Conservation (phyloP, 2,329 filamentous ascomycete genomes). For the Claviceps fusiformis region DNA sequence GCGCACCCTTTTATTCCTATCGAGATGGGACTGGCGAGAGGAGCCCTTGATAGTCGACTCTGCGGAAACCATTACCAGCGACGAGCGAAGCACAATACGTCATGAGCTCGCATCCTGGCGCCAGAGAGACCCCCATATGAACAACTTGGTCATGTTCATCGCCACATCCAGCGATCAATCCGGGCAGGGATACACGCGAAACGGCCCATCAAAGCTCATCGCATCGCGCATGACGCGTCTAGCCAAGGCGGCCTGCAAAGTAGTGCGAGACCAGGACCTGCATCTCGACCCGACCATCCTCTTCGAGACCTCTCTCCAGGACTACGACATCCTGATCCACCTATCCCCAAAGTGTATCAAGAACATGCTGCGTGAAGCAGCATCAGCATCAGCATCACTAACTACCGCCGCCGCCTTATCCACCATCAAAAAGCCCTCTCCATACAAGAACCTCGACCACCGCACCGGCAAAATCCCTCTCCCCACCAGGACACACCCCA, state of each 20-base stretch:
- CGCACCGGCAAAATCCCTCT: conserved; percentile 30
- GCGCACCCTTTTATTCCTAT: conserved; percentile 64
- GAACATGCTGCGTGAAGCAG: conserved; percentile 24
- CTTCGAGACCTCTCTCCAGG: conserved; percentile 58
- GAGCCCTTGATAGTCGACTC: conserved; percentile 69
- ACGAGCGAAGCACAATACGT: conserved; percentile 48
- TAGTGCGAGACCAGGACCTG: conserved; percentile 40
- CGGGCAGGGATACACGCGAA: conserved; percentile 67
- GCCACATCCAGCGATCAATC: conserved; percentile 66
- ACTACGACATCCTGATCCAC: conserved; percentile 80
- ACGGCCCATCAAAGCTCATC: conserved; percentile 62
- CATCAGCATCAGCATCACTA: conserved; percentile 13
- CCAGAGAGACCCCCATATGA: conserved; percentile 78
- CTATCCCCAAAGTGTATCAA: conserved; percentile 44
- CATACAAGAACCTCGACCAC: conserved; percentile 71
- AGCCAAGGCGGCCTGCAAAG: conserved; percentile 58
- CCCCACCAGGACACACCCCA: conserved; percentile 45
- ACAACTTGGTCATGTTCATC: conserved; percentile 65
- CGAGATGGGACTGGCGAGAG: conserved; percentile 83
- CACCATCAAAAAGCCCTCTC: conserved; percentile 27
- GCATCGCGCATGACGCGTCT: conserved; percentile 73
- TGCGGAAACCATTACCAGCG: conserved; percentile 45
- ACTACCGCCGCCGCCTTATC: conserved; percentile 14
- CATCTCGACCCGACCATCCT: conserved; percentile 38
- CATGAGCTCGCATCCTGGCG: conserved; percentile 74